These are phyloP conservation scores for Suillus plorans DNA, from an alignment of 768 basidiomycete genomes.

Conservation along the genomic window DNA sequence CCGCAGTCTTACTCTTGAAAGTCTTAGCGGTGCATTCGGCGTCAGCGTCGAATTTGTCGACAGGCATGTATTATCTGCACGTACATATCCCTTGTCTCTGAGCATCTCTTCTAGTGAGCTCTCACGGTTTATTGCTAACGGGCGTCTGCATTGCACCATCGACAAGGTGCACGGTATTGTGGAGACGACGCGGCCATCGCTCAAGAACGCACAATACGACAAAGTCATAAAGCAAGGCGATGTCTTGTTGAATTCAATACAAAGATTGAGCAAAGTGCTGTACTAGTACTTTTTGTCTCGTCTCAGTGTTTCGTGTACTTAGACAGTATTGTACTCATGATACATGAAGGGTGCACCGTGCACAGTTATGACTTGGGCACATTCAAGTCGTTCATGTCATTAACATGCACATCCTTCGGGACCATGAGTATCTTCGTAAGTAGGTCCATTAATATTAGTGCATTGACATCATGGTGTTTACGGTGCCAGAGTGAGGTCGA, in stretches of 20 bases:
- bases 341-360: neutral
- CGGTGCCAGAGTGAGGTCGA: neutral
- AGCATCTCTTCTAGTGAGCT: constrained; percentile 64
- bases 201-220: constrained; percentile 88
- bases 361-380: neutral
- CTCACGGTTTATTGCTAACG: constrained; percentile 86
- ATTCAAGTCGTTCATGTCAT: neutral
- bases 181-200: constrained; percentile 77
- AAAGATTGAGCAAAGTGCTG: constrained; percentile 88
- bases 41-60: constrained; percentile 88
- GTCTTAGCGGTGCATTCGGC: constrained; percentile 84
- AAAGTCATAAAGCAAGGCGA: constrained; percentile 94
- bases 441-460: too few relatives aligned
- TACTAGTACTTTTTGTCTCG: constrained; percentile 32
- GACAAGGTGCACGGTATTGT: constrained; percentile 96
- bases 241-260: constrained; percentile 80
- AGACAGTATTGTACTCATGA: neutral
- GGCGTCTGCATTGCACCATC: constrained; percentile 83
- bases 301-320: neutral
- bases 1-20: constrained; percentile 84
- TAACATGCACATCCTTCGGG: neutral
- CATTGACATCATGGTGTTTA: neutral
- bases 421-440: neutral
- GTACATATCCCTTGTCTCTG: neutral
- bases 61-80: constrained; percentile 47